A percentile compares a stretch with the other conserved stretches of the same genome.
Conservation (phyloP, 768 basidiomycete genomes). For the Leccinum truebloodii region DNA sequence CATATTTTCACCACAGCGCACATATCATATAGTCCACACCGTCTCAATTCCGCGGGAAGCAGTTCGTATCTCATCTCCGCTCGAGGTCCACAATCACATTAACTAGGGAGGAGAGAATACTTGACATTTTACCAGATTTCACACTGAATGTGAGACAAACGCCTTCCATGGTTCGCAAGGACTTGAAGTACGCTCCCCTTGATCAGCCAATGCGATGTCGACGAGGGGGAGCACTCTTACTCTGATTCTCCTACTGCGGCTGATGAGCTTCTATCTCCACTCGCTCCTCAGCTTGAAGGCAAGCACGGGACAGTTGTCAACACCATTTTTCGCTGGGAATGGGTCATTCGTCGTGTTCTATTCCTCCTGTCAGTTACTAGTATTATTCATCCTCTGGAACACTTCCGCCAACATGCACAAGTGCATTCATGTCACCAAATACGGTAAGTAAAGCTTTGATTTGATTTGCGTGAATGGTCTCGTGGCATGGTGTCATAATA, state of each 20-base stretch:
- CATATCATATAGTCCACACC: too few species aligned
- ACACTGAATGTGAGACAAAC: too few species aligned
- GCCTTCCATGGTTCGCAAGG: too few species aligned
- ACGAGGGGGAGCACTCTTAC: not conserved
- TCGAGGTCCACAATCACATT: too few species aligned
- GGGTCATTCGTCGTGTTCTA: constrained; percentile 2
- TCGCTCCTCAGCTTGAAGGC: not conserved
- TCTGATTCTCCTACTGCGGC: not conserved
- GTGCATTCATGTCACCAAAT: constrained; percentile 1
- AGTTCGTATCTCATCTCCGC: too few species aligned
- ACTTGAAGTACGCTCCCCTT: not conserved
- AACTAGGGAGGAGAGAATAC: too few species aligned
- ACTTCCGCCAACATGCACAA: not conserved
- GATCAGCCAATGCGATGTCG: not conserved
- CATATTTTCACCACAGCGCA: too few species aligned
- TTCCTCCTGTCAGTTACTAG: not conserved
- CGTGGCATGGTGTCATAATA: not conserved
- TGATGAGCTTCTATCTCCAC: not conserved
- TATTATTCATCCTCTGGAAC: constrained; percentile 12
- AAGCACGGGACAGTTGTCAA: not conserved
- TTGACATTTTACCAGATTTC: too few species aligned
- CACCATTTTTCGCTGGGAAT: not conserved
- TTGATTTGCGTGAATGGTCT: not conserved
- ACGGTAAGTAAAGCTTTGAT: constrained; percentile 3
- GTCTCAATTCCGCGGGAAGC: too few species aligned